Conservation (phyloP, 441 rosid species). For the Omphalea diandra region DNA sequence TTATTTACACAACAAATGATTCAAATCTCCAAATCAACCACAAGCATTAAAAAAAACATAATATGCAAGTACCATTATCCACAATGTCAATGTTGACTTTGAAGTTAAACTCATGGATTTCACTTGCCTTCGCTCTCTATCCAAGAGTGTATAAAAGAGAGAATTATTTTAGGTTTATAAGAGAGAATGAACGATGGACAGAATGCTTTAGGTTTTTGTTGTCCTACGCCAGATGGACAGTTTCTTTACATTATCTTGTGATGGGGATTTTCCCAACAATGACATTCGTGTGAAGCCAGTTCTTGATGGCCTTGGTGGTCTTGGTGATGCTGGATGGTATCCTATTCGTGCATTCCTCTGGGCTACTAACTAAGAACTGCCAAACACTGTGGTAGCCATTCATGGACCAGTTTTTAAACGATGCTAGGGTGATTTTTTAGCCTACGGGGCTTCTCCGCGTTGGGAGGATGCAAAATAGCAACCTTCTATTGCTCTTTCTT, state of each 20-base stretch:
- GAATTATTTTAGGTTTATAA: no score
- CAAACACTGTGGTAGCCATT: slow-evolving; percentile 51
- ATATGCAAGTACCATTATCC: no score
- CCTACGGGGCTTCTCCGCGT: slow-evolving; percentile 64
- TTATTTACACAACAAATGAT: no score
- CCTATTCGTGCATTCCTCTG: slow-evolving; percentile 53
- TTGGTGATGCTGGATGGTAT: slow-evolving; percentile 93
- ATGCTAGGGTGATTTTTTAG: slow-evolving; percentile 58
- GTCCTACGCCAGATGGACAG: slow-evolving; percentile 44
- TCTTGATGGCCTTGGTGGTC: slow-evolving; percentile 76
- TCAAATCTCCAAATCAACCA: no score
- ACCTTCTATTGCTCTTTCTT: slow-evolving; percentile 73
- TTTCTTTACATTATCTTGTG: slow-evolving; percentile 50
- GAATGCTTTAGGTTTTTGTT: not conserved
- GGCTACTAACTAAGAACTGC: slow-evolving; percentile 60
- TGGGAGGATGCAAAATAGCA: slow-evolving; percentile 60
- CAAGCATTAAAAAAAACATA: no score
- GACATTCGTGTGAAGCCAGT: slow-evolving; percentile 78
- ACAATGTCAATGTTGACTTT: no score
- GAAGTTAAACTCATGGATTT: no score
- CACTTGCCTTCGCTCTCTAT: no score
- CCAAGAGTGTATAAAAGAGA: no score
- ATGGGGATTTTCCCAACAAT: slow-evolving; percentile 48
- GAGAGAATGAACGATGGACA: no score
- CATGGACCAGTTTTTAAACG: slow-evolving; percentile 47